A percentile compares a stretch with the other conserved stretches of the same genome.
phyloP scores from a whole-genome alignment of 1,284 basidiomycete genomes.

The Ustilago lituana region DNA sequence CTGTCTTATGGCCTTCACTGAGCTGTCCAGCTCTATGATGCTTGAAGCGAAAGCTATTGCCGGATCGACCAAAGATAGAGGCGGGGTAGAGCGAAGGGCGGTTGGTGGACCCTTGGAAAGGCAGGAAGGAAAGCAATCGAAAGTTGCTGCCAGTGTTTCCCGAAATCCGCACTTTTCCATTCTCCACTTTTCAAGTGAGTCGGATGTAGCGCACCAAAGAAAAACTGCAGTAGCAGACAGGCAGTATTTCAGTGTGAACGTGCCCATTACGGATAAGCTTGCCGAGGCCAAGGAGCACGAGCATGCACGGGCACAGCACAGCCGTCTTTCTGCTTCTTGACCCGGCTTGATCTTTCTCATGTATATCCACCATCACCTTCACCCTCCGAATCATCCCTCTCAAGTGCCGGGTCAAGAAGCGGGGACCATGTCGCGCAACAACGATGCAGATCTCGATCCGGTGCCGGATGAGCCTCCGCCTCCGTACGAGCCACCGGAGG shows the following conservation, averaged over 20 bases:
- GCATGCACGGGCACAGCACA: conserved; percentile 13
- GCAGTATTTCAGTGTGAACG: background rate
- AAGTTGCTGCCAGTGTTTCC: too few relatives aligned
- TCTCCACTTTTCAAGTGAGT: conserved; percentile 9
- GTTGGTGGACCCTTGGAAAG: background rate
- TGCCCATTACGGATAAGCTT: conserved; percentile 3
- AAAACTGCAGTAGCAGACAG: conserved; percentile 2
- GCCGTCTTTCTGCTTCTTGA: background rate
- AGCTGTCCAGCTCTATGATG: too few relatives aligned
- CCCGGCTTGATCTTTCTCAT: background rate
- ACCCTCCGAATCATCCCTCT: background rate
- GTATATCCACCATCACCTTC: background rate
- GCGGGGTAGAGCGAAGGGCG: too few relatives aligned
- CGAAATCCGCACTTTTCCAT: conserved; percentile 15
- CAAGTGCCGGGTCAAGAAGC: background rate
- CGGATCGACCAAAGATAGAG: too few relatives aligned
- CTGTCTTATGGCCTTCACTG: too few relatives aligned
- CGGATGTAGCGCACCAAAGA: background rate
- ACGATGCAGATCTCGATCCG: conserved; percentile 22
- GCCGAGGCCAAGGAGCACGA: background rate
- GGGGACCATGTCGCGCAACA: conserved; percentile 20
- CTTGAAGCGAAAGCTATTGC: too few relatives aligned
- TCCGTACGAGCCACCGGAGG: conserved; percentile 29
- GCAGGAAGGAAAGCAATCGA: conserved; percentile 4
- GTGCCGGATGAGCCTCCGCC: conserved; percentile 43